Evolutionary conservation across 1,139 yeast species (phyloP).

Genomic region (Debaryomyces singareniensis): DNA sequence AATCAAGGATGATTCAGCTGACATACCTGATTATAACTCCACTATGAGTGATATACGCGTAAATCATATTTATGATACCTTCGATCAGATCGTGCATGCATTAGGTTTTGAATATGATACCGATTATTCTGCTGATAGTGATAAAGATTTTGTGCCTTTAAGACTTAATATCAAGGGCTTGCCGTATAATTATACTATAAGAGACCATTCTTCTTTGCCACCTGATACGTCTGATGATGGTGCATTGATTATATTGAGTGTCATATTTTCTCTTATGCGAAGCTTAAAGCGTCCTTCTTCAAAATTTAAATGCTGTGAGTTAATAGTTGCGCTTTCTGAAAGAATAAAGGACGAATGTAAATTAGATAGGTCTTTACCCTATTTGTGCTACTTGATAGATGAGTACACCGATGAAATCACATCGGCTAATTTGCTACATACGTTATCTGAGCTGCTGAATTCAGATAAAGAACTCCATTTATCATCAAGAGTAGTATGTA

Average conservation of each 20-base stretch:
- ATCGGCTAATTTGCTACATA: conserved; percentile 4
- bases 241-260: conserved; percentile 57
- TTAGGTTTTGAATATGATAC: conserved; percentile 35
- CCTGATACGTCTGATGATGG: conserved; percentile 33
- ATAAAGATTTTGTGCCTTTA: conserved; percentile 24
- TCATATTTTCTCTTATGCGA: conserved; percentile 60
- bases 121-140: conserved; percentile 5
- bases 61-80: conserved; percentile 51
- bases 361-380: conserved; percentile 81
- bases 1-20: conserved; percentile 12
- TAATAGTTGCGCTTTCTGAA: conserved; percentile 72
- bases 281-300: conserved; percentile 58
- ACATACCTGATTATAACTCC: conserved; percentile 13
- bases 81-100: conserved; percentile 43
- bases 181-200: conserved; percentile 36
- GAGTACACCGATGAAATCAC: conserved; percentile 20
- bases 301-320: conserved; percentile 67
- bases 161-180: conserved; percentile 46
- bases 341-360: conserved; percentile 76
- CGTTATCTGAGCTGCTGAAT: conserved; percentile 1
- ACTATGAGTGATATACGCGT: conserved; percentile 54
- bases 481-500: conserved; percentile 47
- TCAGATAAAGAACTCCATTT: conserved; percentile 4
- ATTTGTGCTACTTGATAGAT: conserved; percentile 46
- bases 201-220: conserved; percentile 19